Evolutionary conservation across 225 moss, liverwort and hornwort species (phyloP).

Genomic region (Marchantia polymorpha): DNA sequence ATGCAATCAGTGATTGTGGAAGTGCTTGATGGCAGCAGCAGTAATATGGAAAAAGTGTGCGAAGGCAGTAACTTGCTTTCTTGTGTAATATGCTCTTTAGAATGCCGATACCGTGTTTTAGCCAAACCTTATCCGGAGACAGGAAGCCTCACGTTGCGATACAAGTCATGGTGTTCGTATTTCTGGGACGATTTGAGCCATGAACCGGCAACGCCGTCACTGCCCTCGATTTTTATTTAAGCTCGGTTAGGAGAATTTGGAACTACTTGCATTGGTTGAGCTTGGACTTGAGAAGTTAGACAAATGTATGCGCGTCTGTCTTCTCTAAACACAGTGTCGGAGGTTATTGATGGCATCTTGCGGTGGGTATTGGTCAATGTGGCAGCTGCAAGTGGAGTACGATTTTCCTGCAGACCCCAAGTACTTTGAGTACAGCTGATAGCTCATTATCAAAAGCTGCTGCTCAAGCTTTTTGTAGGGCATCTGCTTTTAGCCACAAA

Average conservation of each 20-base stretch:
- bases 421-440: conserved; percentile 85
- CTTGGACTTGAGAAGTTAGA: not conserved
- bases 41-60: not conserved
- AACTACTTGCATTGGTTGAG: not conserved
- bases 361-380: conserved; percentile 47
- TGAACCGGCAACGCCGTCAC: not conserved
- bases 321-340: conserved; percentile 2
- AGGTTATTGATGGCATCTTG: conserved; percentile 42
- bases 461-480: conserved; percentile 20
- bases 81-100: not conserved
- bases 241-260: not conserved
- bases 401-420: conserved; percentile 93
- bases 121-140: not conserved
- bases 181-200: not conserved
- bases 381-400: conserved; percentile 95
- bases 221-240: not conserved
- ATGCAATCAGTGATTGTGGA: not conserved
- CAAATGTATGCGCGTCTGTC: not conserved
- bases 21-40: not conserved
- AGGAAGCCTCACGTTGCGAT: not conserved
- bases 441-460: conserved; percentile 40
- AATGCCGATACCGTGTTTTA: not conserved
- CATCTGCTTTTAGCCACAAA: conserved; percentile 23
- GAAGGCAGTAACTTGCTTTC: not conserved
- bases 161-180: not conserved